Base-by-base conservation (phyloP, 169 alveolate species). In the Pseudocohnilembus persalinus region DNA sequence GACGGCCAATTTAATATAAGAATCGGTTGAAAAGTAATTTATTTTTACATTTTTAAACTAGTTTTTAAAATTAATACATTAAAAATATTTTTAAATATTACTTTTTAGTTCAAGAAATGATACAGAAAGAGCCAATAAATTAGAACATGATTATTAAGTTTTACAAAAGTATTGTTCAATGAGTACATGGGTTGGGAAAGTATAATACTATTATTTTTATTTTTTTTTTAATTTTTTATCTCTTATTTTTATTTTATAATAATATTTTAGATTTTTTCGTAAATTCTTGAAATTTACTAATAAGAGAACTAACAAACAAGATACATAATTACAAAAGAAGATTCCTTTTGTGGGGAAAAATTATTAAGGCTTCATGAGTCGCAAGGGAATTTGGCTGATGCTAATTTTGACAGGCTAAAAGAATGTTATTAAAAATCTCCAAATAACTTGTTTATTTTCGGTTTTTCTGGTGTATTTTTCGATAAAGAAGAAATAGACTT, bases 391-490 rank as follows among this genome's bases (percentile, higher is more conserved):
- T 20, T 49, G 68, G 26, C 27, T 0, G 74, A 79, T 34, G 29
- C 49, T 0, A 49, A 34, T 31, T 33, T 49, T 63, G n/a, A 79
- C 1, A 34, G 63, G n/a, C 63, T 79, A 1, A 49, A 34, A 28
- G 34, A 79, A 1, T 34, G 76, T 29, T 49, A 73, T 31, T 29
- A 63, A 79, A 79, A 35, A 29, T 68, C 77, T 0, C 34, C 34
- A 29, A 79, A 79, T 29, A 33, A 35, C 4, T 74, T 79, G n/a
- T 79, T 79, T 72, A 79, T 79, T 31, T 79, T 79, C 64, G 84
- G 84, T n/a, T 79, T 79, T 64, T 49, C 76, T 15, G 64, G 76
- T 28, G 84, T 79, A 0, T 79, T 79, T 49, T 79, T 79, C 64
- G 76, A 79, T 0, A 79, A 35, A 33, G 64, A 32, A 27, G 64